Conservation (phyloP, 805 yeast genomes). For the Kuraishia piskuri region DNA sequence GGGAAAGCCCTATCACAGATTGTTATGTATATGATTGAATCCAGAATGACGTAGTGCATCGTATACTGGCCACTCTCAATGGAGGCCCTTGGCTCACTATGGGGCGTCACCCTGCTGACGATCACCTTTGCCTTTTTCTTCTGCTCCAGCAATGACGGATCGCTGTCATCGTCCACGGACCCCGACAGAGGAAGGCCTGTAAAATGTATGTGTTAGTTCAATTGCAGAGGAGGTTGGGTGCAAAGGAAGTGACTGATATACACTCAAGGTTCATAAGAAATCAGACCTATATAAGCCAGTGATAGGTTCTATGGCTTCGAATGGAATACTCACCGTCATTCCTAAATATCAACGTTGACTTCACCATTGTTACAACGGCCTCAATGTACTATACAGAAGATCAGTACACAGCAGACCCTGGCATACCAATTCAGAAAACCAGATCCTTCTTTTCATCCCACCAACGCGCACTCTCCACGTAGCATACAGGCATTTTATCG, state of each 20-base stretch:
- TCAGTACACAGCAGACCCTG: too few species aligned
- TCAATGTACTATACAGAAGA: too few species aligned
- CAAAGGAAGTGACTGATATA: too few species aligned
- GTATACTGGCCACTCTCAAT: constrained; percentile 68
- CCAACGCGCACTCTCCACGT: too few species aligned
- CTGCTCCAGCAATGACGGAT: constrained; percentile 55
- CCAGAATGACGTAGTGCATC: constrained; percentile 61
- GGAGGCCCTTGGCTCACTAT: constrained; percentile 78
- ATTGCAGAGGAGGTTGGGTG: too few species aligned
- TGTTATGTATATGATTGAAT: constrained; percentile 67
- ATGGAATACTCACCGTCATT: constrained; percentile 42
- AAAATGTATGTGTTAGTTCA: not conserved
- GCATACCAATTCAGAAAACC: too few species aligned
- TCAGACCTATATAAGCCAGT: not conserved
- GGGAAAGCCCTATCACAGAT: constrained; percentile 79
- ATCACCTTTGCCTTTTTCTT: constrained; percentile 79
- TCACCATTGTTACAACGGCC: constrained; percentile 35
- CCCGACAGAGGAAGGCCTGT: constrained; percentile 84
- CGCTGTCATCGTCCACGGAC: constrained; percentile 75
- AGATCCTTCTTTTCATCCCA: too few species aligned
- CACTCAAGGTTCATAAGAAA: not conserved
- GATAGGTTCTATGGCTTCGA: not conserved
- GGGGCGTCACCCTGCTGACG: constrained; percentile 64
- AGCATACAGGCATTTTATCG: too few species aligned
- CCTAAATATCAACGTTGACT: constrained; percentile 57